phyloP scores from a whole-genome alignment of 345 rosid genomes.

The Lepidium didymum region DNA sequence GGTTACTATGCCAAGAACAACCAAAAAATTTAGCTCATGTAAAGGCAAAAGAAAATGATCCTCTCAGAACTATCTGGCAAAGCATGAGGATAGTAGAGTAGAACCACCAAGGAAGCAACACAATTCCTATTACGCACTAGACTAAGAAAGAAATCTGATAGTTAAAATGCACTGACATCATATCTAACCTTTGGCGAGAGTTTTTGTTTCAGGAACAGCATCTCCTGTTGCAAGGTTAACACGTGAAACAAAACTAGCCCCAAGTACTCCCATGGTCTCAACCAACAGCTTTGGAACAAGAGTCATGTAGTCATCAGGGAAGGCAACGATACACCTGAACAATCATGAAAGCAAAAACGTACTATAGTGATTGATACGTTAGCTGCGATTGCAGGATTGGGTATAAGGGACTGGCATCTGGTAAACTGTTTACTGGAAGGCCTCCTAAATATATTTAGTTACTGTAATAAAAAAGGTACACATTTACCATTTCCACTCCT shows the following conservation, averaged over 20 bases:
- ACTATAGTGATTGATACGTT: neutral
- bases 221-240: slow-evolving; percentile 84
- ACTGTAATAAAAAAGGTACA: neutral
- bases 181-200: slow-evolving; percentile 74
- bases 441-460: neutral
- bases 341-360: slow-evolving; percentile 3
- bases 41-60: neutral
- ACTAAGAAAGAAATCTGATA: neutral
- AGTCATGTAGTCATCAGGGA: slow-evolving; percentile 78
- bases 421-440: neutral
- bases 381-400: neutral
- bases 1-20: neutral
- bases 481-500: slow-evolving; percentile 96
- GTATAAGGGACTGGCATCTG: neutral
- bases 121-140: neutral
- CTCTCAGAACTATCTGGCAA: neutral
- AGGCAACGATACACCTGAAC: slow-evolving; percentile 87
- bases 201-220: slow-evolving; percentile 87
- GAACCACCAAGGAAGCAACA: neutral
- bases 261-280: slow-evolving; percentile 78
- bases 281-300: slow-evolving; percentile 76
- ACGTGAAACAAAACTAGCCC: slow-evolving; percentile 71
- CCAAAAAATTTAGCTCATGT: neutral
- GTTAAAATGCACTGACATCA: neutral
- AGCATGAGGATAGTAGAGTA: neutral